phyloP scores from a whole-genome alignment of 345 rosid genomes.

The Eucalyptus cloeziana region DNA sequence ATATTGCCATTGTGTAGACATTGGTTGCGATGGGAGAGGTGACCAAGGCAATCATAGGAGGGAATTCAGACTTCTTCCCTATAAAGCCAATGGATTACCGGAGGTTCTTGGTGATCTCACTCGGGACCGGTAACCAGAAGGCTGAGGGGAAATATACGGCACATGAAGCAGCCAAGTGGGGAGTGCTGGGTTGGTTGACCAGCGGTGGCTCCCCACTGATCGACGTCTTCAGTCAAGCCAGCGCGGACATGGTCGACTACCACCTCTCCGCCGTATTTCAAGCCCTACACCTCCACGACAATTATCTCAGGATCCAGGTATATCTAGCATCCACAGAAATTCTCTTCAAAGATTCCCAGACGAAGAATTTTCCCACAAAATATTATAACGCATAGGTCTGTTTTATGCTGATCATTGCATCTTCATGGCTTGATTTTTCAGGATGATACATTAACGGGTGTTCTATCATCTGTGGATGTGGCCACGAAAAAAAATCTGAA shows the following conservation, averaged over 20 bases:
- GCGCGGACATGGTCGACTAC: slow-evolving; percentile 49
- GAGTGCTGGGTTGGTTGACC: slow-evolving; percentile 50
- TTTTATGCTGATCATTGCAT: not conserved
- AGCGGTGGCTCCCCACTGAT: slow-evolving; percentile 34
- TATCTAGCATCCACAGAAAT: not conserved
- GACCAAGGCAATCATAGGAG: slow-evolving; percentile 14
- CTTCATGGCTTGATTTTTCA: not conserved
- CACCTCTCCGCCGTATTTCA: slow-evolving; percentile 35
- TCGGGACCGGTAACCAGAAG: slow-evolving; percentile 41
- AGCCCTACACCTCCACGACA: slow-evolving; percentile 29
- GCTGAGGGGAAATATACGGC: slow-evolving; percentile 25
- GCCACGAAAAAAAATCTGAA: slow-evolving; percentile 52
- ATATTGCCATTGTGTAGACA: not conserved
- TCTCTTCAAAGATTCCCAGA: not conserved
- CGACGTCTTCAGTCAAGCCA: slow-evolving; percentile 45
- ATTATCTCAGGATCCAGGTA: slow-evolving; percentile 41
- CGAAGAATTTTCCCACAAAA: not conserved
- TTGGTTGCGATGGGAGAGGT: slow-evolving; percentile 29
- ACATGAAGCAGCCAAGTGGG: slow-evolving; percentile 41
- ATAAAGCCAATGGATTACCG: slow-evolving; percentile 34
- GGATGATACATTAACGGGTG: slow-evolving; percentile 58
- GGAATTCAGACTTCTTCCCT: slow-evolving; percentile 24
- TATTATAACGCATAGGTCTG: not conserved
- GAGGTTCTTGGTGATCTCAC: slow-evolving; percentile 40
- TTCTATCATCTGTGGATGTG: slow-evolving; percentile 37